Evolutionary conservation across 257 asterid genomes (phyloP).

Genomic region (Ilex asprella): DNA sequence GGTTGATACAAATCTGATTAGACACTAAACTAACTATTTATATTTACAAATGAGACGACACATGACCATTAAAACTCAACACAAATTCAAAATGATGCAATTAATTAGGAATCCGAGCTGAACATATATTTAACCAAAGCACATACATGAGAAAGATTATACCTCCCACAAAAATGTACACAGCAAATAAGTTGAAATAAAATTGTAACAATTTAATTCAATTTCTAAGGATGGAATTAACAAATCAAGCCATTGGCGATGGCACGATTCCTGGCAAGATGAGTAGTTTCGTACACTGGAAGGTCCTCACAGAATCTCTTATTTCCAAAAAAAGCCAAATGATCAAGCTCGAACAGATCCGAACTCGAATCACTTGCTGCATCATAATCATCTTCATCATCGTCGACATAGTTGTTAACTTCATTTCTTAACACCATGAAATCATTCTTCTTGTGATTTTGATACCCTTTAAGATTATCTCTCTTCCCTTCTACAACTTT

Average conservation of each 20-base stretch:
- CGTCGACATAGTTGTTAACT: conserved; percentile 5
- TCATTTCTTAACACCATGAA: conserved; percentile 7
- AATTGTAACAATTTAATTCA: background rate
- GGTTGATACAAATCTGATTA: no score
- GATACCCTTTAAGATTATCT: conserved; percentile 12
- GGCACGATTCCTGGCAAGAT: conserved; percentile 38
- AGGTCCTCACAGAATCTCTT: conserved; percentile 61
- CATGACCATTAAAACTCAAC: no score
- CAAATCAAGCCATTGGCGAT: conserved; percentile 51
- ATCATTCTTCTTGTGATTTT: conserved; percentile 10
- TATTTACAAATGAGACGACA: no score
- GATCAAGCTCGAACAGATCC: conserved; percentile 83
- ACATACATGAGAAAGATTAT: no score
- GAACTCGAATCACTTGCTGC: conserved; percentile 71
- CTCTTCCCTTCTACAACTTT: conserved; percentile 16
- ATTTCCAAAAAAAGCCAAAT: conserved; percentile 36
- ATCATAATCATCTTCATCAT: conserved; percentile 32
- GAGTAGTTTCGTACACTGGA: conserved; percentile 81
- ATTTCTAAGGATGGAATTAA: conserved; percentile 2
- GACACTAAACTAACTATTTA: no score
- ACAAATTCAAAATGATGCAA: no score
- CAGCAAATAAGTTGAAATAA: background rate
- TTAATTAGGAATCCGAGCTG: no score
- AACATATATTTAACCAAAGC: no score
- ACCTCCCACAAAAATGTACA: no score